Evolutionary conservation across 805 yeast genomes (phyloP).

Genomic region (Candida piceae): DNA sequence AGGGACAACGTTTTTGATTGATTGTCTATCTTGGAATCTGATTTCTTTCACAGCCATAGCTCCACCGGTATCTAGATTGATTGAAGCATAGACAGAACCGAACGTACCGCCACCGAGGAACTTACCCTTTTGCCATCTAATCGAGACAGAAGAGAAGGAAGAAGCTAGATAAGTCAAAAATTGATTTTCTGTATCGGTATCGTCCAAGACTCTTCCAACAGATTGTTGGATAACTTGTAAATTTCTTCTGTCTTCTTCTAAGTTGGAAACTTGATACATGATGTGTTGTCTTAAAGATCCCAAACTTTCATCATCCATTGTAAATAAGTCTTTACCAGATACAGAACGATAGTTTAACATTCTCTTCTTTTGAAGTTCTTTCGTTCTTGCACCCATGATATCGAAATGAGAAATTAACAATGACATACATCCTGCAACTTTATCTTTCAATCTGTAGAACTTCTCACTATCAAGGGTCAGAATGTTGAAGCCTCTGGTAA

Average conservation of each 20-base stretch:
- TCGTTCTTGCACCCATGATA: constrained; percentile 95
- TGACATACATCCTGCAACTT: constrained; percentile 93
- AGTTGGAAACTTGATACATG: constrained; percentile 54
- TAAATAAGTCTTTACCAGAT: constrained; percentile 45
- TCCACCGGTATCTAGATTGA: constrained; percentile 90
- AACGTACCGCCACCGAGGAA: constrained; percentile 94
- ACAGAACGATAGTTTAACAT: constrained; percentile 49
- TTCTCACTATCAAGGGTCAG: constrained; percentile 73
- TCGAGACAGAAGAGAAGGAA: constrained; percentile 81
- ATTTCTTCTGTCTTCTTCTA: constrained; percentile 54
- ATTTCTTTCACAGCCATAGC: constrained; percentile 97
- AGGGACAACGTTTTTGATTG: constrained; percentile 78
- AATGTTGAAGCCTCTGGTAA: constrained; percentile 87
- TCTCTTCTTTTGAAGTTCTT: constrained; percentile 55
- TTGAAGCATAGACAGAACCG: constrained; percentile 90
- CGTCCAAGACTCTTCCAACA: constrained; percentile 88
- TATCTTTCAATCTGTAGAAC: constrained; percentile 63
- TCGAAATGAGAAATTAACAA: constrained; percentile 92
- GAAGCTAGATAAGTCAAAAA: constrained; percentile 83
- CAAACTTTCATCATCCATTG: constrained; percentile 48
- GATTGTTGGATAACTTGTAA: constrained; percentile 41
- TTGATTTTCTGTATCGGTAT: constrained; percentile 80
- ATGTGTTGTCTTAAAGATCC: constrained; percentile 62
- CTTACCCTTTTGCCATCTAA: constrained; percentile 95
- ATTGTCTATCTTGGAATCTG: constrained; percentile 80